phyloP scores from a whole-genome alignment of 805 yeast species.

The Nadsonia fulvescens region DNA sequence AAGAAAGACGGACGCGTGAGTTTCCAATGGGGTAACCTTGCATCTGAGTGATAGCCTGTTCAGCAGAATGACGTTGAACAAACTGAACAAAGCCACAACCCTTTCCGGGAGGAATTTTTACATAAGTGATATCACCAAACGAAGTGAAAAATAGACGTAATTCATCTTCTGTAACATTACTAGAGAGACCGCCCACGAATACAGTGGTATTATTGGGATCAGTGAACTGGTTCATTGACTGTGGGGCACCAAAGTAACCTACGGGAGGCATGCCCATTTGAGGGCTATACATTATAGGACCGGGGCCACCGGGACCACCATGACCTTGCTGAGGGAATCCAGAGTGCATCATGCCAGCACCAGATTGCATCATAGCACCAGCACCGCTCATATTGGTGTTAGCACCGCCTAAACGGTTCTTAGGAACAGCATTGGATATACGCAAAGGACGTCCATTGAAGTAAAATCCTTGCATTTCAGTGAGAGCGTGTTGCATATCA shows the following conservation, averaged over 20 bases:
- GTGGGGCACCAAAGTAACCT: conserved; percentile 18
- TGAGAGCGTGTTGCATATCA: conserved; percentile 53
- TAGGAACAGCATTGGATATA: conserved; percentile 51
- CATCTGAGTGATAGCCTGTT: conserved; percentile 68
- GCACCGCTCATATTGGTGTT: conserved; percentile 11
- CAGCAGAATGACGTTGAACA: conserved; percentile 63
- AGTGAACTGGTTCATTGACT: conserved; percentile 34
- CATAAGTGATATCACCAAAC: conserved; percentile 50
- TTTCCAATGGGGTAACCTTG: conserved; percentile 83
- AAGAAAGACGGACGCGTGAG: conserved; percentile 62
- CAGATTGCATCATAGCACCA: conserved; percentile 5
- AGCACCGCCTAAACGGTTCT: too few species aligned
- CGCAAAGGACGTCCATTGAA: conserved; percentile 62
- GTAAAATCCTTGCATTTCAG: conserved; percentile 66
- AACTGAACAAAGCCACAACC: conserved; percentile 84
- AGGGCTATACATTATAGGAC: conserved; percentile 8
- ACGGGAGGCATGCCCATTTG: conserved; percentile 15
- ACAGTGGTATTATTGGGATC: conserved; percentile 74
- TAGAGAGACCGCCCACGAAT: conserved; percentile 61
- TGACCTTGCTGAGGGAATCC: conserved; percentile 9
- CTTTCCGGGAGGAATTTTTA: conserved; percentile 53
- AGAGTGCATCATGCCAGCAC: conserved; percentile 7
- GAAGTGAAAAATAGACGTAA: conserved; percentile 41
- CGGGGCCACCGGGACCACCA: conserved; percentile 9
- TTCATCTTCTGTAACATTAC: conserved; percentile 37